phyloP scores from a whole-genome alignment of 495 filamentous ascomycete genomes.

The Usnea hakonensis region DNA sequence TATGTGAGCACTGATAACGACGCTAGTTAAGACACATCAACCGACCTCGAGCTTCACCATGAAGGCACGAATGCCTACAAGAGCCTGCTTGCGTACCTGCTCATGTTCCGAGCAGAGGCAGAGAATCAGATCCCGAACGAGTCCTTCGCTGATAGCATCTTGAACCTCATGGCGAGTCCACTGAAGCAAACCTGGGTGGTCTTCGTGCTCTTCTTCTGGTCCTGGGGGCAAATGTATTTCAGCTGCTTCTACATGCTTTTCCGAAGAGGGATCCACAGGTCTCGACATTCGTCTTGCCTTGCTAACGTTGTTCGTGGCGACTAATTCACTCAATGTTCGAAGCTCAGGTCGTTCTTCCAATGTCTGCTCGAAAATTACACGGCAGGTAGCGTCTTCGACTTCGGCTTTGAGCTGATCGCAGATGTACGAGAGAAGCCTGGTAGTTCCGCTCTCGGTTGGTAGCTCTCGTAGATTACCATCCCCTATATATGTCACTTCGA shows the following conservation, averaged over 20 bases:
- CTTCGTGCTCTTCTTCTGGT: constrained; percentile 32
- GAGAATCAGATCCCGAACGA: constrained; percentile 56
- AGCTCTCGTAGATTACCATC: neutral
- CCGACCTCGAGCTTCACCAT: constrained; percentile 54
- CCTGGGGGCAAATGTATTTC: constrained; percentile 1
- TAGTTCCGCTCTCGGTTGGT: neutral
- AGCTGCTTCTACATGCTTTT: neutral
- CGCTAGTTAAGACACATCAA: constrained; percentile 3
- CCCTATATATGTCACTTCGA: constrained; percentile 2
- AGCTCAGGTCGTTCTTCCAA: constrained; percentile 12
- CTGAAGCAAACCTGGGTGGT: constrained; percentile 51
- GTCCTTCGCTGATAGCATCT: constrained; percentile 64
- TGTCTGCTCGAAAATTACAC: constrained; percentile 7
- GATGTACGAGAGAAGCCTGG: constrained; percentile 32
- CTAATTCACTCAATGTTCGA: neutral
- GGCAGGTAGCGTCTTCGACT: constrained; percentile 7
- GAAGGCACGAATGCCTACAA: constrained; percentile 56
- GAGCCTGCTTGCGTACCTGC: constrained; percentile 70
- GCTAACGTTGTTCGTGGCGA: neutral
- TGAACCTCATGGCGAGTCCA: constrained; percentile 71
- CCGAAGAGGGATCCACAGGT: neutral
- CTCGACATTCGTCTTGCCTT: neutral
- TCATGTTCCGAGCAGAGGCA: constrained; percentile 67
- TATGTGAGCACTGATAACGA: constrained; percentile 13
- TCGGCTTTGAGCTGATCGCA: constrained; percentile 20